phyloP scores from a whole-genome alignment of 306 rosid genomes.

The Pterocarpus macrocarpus region DNA sequence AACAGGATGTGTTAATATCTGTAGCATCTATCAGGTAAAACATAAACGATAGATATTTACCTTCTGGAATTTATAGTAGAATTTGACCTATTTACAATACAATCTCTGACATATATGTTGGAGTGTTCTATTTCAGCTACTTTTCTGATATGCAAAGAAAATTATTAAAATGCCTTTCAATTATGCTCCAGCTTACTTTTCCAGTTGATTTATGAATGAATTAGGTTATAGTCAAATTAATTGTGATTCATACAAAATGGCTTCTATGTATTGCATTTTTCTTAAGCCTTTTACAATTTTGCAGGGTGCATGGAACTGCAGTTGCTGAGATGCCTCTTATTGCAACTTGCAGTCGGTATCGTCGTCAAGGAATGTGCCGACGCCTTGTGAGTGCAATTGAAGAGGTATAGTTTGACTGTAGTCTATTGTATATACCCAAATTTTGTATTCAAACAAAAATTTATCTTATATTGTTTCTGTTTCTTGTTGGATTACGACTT shows the following conservation, averaged over 20 bases:
- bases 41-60: slow-evolving; percentile 16
- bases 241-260: slow-evolving; percentile 12
- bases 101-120: slow-evolving; percentile 15
- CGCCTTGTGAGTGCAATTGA: slow-evolving; percentile 82
- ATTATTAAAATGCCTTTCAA: slow-evolving; percentile 30
- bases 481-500: slow-evolving; percentile 13
- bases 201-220: slow-evolving; percentile 29
- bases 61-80: slow-evolving; percentile 37
- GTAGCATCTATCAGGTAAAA: slow-evolving; percentile 93
- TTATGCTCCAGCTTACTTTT: slow-evolving; percentile 36
- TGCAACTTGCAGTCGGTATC: slow-evolving; percentile 92
- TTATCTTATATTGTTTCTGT: not conserved
- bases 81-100: slow-evolving; percentile 13
- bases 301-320: slow-evolving; percentile 89
- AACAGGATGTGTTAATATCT: slow-evolving; percentile 83
- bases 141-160: slow-evolving; percentile 34
- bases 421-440: slow-evolving; percentile 37
- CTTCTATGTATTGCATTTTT: slow-evolving; percentile 26
- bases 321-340: slow-evolving; percentile 98
- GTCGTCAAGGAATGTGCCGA: slow-evolving; percentile 98
- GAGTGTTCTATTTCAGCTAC: slow-evolving; percentile 19
- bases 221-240: slow-evolving; percentile 21
- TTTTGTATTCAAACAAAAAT: slow-evolving; percentile 21
- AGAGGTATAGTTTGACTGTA: slow-evolving; percentile 64
- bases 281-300: slow-evolving; percentile 38